phyloP scores from a whole-genome alignment of 2,329 filamentous ascomycete species.

The Leptographium galeiforme region DNA sequence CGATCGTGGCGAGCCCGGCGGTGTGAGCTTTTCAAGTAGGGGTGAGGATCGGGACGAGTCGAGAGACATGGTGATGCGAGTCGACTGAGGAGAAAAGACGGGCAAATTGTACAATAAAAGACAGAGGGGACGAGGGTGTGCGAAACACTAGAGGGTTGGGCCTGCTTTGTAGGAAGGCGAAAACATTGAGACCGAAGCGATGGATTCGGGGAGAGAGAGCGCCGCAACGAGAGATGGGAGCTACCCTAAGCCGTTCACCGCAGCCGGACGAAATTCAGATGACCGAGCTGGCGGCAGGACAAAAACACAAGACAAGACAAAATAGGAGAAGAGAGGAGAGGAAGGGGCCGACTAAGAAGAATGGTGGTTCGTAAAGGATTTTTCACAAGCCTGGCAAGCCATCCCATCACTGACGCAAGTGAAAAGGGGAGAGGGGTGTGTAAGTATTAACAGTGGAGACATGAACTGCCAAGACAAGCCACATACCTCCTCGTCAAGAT shows the following conservation, averaged over 20 bases:
- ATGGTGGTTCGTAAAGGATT: neutral
- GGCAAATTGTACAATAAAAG: neutral
- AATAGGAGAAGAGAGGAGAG: neutral
- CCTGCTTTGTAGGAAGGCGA: neutral
- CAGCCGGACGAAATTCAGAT: neutral
- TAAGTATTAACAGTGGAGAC: neutral
- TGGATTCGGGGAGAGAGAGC: neutral
- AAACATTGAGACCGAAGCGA: neutral
- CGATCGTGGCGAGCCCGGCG: slow-evolving; percentile 5
- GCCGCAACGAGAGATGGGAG: neutral
- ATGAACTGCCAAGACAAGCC: neutral
- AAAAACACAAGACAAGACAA: neutral
- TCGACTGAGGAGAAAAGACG: neutral
- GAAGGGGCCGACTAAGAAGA: neutral
- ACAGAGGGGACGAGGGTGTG: neutral
- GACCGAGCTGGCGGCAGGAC: neutral
- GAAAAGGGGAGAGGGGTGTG: neutral
- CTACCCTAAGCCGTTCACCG: neutral
- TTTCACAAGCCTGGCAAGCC: neutral
- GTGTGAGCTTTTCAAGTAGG: slow-evolving; percentile 8
- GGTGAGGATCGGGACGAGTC: slow-evolving; percentile 9
- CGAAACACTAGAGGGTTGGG: neutral
- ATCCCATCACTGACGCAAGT: neutral
- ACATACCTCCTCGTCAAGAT: neutral
- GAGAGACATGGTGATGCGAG: slow-evolving; percentile 6